Evolutionary conservation across 2,329 filamentous ascomycete genomes (phyloP).

Genomic region (Sporothrix inflata): DNA sequence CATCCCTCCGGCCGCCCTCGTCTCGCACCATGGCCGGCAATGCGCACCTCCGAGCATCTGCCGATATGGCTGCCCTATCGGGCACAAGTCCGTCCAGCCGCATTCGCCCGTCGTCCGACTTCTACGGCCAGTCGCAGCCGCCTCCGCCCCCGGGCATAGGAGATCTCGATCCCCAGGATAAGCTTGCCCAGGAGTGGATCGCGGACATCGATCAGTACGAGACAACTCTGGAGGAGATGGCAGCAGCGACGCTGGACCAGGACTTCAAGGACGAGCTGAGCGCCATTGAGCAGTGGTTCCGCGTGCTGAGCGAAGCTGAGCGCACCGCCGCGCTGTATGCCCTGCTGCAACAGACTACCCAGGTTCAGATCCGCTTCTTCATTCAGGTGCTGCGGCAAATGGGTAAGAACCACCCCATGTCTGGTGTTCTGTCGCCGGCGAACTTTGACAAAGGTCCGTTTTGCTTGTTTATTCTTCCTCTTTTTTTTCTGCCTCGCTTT

Average conservation of each 20-base stretch:
- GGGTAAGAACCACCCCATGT: slow-evolving; percentile 98
- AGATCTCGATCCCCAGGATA: slow-evolving; percentile 84
- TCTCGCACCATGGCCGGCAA: slow-evolving; percentile 78
- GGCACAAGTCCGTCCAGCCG: slow-evolving; percentile 68
- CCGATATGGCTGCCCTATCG: slow-evolving; percentile 87
- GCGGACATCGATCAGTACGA: slow-evolving; percentile 99
- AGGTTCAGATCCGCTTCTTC: slow-evolving; percentile 98
- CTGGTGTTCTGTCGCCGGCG: slow-evolving; percentile 87
- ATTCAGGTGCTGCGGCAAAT: slow-evolving; percentile 98
- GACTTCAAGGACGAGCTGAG: slow-evolving; percentile 99
- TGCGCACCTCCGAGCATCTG: slow-evolving; percentile 85
- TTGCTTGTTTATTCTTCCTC: background rate
- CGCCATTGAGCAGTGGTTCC: slow-evolving; percentile 99
- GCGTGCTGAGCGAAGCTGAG: slow-evolving; percentile 94
- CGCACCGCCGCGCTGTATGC: slow-evolving; percentile 94
- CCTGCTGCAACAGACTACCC: slow-evolving; percentile 94
- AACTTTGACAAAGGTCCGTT: slow-evolving; percentile 88
- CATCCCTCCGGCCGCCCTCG: slow-evolving; percentile 79
- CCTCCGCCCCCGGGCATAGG: slow-evolving; percentile 50
- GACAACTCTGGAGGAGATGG: slow-evolving; percentile 98
- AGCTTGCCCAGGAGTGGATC: slow-evolving; percentile 97
- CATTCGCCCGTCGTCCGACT: slow-evolving; percentile 92
- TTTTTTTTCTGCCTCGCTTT: background rate
- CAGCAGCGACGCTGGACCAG: slow-evolving; percentile 95
- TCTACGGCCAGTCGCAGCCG: slow-evolving; percentile 78